Percentiles rank a stretch among this genome's conserved stretches.
Conservation (phyloP, 78 protist genomes). For the Pelomyxa schiedti region DNA sequence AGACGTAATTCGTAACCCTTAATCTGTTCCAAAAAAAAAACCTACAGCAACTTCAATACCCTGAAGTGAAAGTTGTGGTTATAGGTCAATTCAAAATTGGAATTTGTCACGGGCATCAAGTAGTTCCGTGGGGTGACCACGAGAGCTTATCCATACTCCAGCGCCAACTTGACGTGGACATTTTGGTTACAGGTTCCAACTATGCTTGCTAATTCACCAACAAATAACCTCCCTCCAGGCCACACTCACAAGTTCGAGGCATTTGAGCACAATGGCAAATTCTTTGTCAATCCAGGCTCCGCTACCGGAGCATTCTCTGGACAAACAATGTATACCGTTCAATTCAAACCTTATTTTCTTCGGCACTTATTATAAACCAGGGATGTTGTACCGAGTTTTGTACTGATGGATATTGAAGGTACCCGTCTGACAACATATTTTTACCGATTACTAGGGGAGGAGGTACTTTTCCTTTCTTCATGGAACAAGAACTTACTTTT, state of each 20-base stretch:
- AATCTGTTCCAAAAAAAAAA: too few species aligned
- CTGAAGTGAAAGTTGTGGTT: constrained; percentile 68
- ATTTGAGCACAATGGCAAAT: constrained; percentile 58
- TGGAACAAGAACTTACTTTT: too few species aligned
- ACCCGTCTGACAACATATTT: constrained; percentile 37
- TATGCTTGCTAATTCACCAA: too few species aligned
- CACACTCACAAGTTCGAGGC: constrained; percentile 80
- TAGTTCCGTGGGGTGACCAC: constrained; percentile 87
- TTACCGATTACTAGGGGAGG: too few species aligned
- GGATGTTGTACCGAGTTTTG: constrained; percentile 81
- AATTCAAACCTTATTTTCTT: too few species aligned
- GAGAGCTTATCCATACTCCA: constrained; percentile 75
- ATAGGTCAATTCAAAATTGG: constrained; percentile 92
- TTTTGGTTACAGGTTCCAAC: constrained; percentile 82
- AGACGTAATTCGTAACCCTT: too few species aligned
- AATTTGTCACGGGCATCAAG: constrained; percentile 95
- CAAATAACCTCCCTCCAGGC: too few species aligned
- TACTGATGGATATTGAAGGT: constrained; percentile 89
- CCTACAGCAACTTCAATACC: too few species aligned
- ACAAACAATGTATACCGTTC: constrained; percentile 23
- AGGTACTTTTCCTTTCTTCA: too few species aligned
- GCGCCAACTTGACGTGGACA: constrained; percentile 92
- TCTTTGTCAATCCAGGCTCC: constrained; percentile 96
- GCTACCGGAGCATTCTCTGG: constrained; percentile 89
- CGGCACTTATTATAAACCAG: not conserved